Percentiles rank a stretch among this genome's conserved stretches.
phyloP scores from a whole-genome alignment of 192 early-diverging fungal genomes.

The Umbelopsis vinacea region DNA sequence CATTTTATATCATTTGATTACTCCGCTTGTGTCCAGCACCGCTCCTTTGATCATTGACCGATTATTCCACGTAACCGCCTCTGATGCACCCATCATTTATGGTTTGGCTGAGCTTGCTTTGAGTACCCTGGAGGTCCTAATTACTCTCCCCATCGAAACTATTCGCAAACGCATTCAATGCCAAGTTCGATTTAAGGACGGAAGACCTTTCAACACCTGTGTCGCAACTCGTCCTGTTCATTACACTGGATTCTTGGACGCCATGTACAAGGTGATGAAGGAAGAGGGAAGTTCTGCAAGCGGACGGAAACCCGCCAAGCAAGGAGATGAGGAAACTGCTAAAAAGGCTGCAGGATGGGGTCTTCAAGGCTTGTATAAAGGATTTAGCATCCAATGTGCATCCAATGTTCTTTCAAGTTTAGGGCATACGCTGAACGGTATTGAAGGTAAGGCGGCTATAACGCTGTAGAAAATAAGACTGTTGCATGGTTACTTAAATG shows the following conservation, averaged over 20 bases:
- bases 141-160: conserved; percentile 84
- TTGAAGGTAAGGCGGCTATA: conserved; percentile 37
- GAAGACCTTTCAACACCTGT: conserved; percentile 60
- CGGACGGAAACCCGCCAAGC: conserved; percentile 8
- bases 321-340: neutral
- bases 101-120: conserved; percentile 63
- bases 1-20: conserved; percentile 73
- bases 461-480: neutral
- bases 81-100: conserved; percentile 64
- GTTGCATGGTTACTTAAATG: too few relatives aligned
- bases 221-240: conserved; percentile 65
- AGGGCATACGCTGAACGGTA: conserved; percentile 53
- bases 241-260: conserved; percentile 71
- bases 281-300: conserved; percentile 64
- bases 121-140: conserved; percentile 69
- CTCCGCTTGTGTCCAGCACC: conserved; percentile 70
- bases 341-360: conserved; percentile 48
- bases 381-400: conserved; percentile 62
- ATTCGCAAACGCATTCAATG: conserved; percentile 79
- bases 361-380: conserved; percentile 68
- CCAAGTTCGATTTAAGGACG: conserved; percentile 62
- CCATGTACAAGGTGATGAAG: conserved; percentile 65
- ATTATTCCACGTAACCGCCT: conserved; percentile 53
- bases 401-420: conserved; percentile 59
- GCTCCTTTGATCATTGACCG: conserved; percentile 66